Evolutionary conservation across 225 moss, liverwort and hornwort genomes (phyloP).

Genomic region (Sphagnum tenellum): DNA sequence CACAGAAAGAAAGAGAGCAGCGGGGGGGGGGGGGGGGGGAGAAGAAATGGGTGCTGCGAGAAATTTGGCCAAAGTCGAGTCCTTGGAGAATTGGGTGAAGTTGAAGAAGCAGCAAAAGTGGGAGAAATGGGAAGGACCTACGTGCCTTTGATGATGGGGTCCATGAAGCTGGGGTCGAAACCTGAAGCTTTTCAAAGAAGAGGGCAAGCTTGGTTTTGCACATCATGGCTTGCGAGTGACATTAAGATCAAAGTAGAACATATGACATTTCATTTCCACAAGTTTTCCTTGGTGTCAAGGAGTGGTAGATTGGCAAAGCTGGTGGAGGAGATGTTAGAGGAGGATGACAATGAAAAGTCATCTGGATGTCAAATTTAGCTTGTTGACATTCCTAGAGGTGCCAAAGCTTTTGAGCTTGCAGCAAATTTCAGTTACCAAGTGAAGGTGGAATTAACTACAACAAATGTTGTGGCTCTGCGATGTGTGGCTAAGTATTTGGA

Average conservation of each 20-base stretch:
- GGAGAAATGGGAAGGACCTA: constrained; percentile 3
- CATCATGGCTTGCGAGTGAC: constrained; percentile 45
- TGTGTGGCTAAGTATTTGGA: no score
- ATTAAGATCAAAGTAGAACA: constrained; percentile 40
- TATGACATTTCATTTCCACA: constrained; percentile 48
- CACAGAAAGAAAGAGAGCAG: no score
- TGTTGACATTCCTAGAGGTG: constrained; percentile 33
- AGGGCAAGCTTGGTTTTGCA: no score
- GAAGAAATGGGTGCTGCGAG: no score
- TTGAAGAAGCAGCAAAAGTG: no score
- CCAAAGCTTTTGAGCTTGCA: constrained; percentile 48
- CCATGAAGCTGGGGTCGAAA: no score
- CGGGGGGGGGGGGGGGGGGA: no score
- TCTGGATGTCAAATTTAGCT: constrained; percentile 23
- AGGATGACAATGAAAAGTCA: constrained; percentile 42
- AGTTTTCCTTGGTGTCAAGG: constrained; percentile 56
- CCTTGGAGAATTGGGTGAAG: background rate
- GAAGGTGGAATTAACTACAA: constrained; percentile 37
- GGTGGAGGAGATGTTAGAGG: constrained; percentile 38
- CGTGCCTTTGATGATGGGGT: no score
- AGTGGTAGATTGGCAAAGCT: no score
- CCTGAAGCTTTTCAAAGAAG: no score
- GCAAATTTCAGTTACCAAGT: constrained; percentile 66
- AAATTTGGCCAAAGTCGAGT: no score
- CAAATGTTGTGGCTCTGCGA: constrained; percentile 34